These are phyloP conservation scores for Breviolum minutum DNA, from an alignment of 73 alveolate genomes.

Conservation along the genomic window DNA sequence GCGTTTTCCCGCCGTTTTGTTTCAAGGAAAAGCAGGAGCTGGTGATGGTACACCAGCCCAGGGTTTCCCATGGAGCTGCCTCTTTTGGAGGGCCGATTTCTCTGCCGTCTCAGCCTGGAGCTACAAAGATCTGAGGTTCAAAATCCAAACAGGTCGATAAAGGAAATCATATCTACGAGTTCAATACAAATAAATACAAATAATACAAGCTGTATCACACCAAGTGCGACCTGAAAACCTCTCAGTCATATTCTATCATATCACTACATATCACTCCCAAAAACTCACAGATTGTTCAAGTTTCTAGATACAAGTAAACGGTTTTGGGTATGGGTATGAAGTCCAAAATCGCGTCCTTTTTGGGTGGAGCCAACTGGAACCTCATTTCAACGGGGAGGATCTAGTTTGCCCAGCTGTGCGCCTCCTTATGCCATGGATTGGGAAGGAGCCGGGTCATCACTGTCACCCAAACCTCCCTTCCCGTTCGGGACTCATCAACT, in stretches of 20 bases:
- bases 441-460: constrained; percentile 70
- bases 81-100: constrained; percentile 34
- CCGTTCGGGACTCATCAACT: neutral
- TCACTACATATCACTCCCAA: no score
- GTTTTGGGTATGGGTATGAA: no score
- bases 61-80: neutral
- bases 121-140: neutral
- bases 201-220: neutral
- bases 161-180: neutral
- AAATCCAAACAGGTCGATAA: neutral
- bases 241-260: no score
- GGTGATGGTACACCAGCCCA: no score
- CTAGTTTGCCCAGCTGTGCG: neutral
- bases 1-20: no score
- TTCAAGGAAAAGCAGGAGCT: no score
- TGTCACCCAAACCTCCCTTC: neutral
- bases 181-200: neutral
- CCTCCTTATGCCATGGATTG: constrained; percentile 93
- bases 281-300: no score
- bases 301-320: no score
- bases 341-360: no score
- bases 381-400: no score
- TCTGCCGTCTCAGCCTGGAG: constrained; percentile 46
- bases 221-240: no score
- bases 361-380: no score